Conservation (phyloP, 1,139 yeast species). For the Suhomyces kunorum region DNA sequence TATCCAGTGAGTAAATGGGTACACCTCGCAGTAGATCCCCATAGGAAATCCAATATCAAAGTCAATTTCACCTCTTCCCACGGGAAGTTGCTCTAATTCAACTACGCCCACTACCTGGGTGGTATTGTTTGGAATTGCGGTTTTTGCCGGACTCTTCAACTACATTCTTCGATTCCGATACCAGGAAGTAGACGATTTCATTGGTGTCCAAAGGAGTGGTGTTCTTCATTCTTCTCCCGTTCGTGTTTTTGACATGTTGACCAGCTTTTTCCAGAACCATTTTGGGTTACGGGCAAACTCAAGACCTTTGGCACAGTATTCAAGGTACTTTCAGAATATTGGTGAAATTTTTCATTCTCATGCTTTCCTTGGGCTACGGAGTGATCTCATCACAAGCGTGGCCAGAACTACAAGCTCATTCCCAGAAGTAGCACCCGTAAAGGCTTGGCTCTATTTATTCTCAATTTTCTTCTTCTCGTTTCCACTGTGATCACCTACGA, state of each 20-base stretch:
- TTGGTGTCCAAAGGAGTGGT: conserved; percentile 35
- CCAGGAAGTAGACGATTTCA: conserved; percentile 33
- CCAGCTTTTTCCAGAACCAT: conserved; percentile 23
- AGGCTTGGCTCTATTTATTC: conserved; percentile 21
- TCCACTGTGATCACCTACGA: not conserved
- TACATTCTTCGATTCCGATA: conserved; percentile 31
- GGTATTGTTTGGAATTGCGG: conserved; percentile 18
- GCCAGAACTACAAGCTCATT: conserved; percentile 28
- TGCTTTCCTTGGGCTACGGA: conserved; percentile 45
- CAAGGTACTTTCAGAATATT: not conserved
- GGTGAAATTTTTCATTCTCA: conserved; percentile 20
- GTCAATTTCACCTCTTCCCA: conserved; percentile 26
- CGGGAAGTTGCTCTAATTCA: conserved; percentile 31
- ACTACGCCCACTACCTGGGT: conserved; percentile 24
- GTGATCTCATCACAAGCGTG: conserved; percentile 31
- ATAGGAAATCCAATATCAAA: conserved; percentile 20
- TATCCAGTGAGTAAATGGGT: conserved; percentile 31
- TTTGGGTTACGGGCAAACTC: conserved; percentile 18
- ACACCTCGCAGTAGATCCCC: conserved; percentile 31
- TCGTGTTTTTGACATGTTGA: conserved; percentile 17
- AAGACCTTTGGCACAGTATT: conserved; percentile 19
- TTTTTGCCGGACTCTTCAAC: conserved; percentile 28
- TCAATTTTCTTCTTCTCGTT: not conserved
- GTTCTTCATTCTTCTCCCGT: conserved; percentile 33
- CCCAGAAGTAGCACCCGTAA: conserved; percentile 24